These are phyloP conservation scores for Russula griseocarnosa DNA, from an alignment of 768 basidiomycete genomes.

Conservation along the genomic window DNA sequence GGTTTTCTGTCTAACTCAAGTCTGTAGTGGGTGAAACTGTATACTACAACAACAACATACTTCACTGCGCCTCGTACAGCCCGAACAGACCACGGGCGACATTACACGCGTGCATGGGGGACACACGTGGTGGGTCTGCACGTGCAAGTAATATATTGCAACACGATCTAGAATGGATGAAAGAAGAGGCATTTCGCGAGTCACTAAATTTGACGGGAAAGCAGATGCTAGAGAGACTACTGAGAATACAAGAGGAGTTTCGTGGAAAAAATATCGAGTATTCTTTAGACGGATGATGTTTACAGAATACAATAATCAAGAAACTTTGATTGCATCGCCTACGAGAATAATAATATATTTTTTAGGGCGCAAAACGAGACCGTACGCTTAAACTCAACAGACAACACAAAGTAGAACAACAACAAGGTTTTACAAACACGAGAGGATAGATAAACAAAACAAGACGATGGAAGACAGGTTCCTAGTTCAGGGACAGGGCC, in stretches of 20 bases:
- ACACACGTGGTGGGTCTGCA: slow-evolving; percentile 53
- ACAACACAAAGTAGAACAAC: slow-evolving; percentile 3
- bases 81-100: slow-evolving; percentile 51
- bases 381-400: slow-evolving; percentile 9
- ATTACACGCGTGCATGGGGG: slow-evolving; percentile 66
- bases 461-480: neutral
- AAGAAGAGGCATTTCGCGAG: slow-evolving; percentile 44
- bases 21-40: slow-evolving; percentile 64
- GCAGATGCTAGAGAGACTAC: slow-evolving; percentile 56
- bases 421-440: slow-evolving; percentile 13
- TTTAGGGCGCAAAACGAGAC: slow-evolving; percentile 6
- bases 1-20: neutral
- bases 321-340: neutral
- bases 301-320: neutral
- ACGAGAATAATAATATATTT: slow-evolving; percentile 24
- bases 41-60: slow-evolving; percentile 76
- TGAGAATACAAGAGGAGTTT: slow-evolving; percentile 47
- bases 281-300: slow-evolving; percentile 40
- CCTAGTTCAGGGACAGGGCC: neutral
- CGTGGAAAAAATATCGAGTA: slow-evolving; percentile 45
- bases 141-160: slow-evolving; percentile 73
- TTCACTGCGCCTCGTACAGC: slow-evolving; percentile 69
- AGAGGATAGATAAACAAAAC: slow-evolving; percentile 18
- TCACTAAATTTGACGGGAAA: slow-evolving; percentile 45
- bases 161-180: slow-evolving; percentile 72